A percentile compares a stretch with the other conserved stretches of the same genome.
Evolutionary conservation across 1,284 basidiomycete species (phyloP).

Genomic region (Violaceomyces palustris): DNA sequence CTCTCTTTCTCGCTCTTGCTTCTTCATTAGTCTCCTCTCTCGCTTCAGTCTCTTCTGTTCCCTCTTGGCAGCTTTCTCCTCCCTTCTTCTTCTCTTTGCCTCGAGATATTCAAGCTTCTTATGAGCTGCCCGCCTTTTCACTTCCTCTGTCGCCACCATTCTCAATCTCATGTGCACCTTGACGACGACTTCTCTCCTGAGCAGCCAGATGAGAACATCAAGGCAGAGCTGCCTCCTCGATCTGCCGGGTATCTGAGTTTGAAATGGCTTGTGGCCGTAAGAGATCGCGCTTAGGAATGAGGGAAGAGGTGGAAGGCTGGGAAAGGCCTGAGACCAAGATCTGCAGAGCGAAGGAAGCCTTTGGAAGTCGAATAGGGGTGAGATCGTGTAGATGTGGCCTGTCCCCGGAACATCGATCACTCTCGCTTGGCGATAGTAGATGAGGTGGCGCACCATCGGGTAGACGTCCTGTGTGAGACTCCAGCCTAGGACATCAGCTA

Average conservation of each 20-base stretch:
- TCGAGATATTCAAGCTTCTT: slow-evolving; percentile 11
- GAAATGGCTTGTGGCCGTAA: slow-evolving; percentile 17
- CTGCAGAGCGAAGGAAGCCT: slow-evolving; percentile 63
- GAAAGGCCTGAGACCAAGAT: slow-evolving; percentile 68
- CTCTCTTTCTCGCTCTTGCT: slow-evolving; percentile 11
- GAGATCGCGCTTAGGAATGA: slow-evolving; percentile 36
- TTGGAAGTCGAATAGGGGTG: slow-evolving; percentile 35
- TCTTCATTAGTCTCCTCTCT: slow-evolving; percentile 2
- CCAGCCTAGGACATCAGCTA: slow-evolving; percentile 77
- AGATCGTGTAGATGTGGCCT: slow-evolving; percentile 71
- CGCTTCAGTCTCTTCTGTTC: slow-evolving; percentile 4
- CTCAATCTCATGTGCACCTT: slow-evolving; percentile 81
- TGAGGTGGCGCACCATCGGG: slow-evolving; percentile 80
- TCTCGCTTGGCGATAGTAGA: slow-evolving; percentile 81
- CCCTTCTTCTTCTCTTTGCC: slow-evolving; percentile 9
- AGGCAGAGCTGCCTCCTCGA: slow-evolving; percentile 60
- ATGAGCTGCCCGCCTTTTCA: slow-evolving; percentile 61
- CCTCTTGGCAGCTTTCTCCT: slow-evolving; percentile 6
- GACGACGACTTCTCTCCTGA: slow-evolving; percentile 76
- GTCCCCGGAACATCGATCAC: slow-evolving; percentile 79
- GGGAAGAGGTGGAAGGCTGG: slow-evolving; percentile 64
- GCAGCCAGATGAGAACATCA: slow-evolving; percentile 84
- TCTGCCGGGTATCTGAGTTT: slow-evolving; percentile 19
- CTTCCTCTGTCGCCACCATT: slow-evolving; percentile 68
- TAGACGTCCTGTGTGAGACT: slow-evolving; percentile 79